These are phyloP conservation scores for Cryptococcus hybrid DNA, from an alignment of 1,284 basidiomycete genomes.

Conservation along the genomic window DNA sequence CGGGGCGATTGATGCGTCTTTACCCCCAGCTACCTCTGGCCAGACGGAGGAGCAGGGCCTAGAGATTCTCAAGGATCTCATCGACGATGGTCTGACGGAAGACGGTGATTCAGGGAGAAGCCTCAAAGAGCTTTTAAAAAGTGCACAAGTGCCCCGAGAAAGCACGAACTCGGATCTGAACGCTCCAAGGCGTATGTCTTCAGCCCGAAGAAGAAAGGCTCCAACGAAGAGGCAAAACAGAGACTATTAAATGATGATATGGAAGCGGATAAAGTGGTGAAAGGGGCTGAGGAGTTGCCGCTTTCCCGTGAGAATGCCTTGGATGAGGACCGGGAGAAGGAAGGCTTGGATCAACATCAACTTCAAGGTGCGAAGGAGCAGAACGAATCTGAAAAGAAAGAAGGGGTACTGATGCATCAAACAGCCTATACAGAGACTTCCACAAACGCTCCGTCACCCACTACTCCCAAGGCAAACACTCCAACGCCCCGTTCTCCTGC, in stretches of 20 bases:
- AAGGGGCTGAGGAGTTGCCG: background rate
- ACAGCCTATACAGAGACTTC: background rate
- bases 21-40: background rate
- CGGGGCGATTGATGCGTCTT: background rate
- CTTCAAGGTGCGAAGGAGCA: slow-evolving; percentile 1
- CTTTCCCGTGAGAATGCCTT: background rate
- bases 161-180: background rate
- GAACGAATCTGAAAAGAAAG: slow-evolving; percentile 9
- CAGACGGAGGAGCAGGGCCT: background rate
- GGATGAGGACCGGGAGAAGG: slow-evolving; percentile 5
- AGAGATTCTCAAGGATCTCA: slow-evolving; percentile 25
- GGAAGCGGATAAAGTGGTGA: background rate
- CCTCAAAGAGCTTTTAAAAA: slow-evolving; percentile 41
- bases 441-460: background rate
- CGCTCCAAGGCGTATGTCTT: slow-evolving; percentile 30
- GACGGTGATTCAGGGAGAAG: slow-evolving; percentile 40
- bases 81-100: slow-evolving; percentile 44
- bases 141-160: slow-evolving; percentile 1
- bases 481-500: slow-evolving; percentile 5
- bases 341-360: slow-evolving; percentile 10
- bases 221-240: slow-evolving; percentile 4
- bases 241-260: background rate
- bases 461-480: background rate
- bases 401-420: slow-evolving; percentile 1
- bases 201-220: slow-evolving; percentile 17